Conservation (phyloP, 164 flowering plant genomes). For the Macadamia tetraphylla region DNA sequence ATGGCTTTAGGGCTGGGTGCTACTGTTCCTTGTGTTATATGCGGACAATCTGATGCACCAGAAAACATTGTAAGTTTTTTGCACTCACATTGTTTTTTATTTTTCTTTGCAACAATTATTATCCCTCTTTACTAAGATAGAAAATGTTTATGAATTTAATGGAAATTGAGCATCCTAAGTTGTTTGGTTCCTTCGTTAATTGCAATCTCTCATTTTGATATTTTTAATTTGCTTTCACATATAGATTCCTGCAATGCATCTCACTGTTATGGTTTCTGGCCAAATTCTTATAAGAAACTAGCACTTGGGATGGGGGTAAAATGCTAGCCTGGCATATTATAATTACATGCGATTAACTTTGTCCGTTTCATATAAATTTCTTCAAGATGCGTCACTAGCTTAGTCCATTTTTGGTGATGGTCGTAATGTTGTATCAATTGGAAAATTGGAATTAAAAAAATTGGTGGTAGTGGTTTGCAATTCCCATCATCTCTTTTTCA, state of each 20-base stretch:
- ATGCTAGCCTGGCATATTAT: conserved; percentile 3
- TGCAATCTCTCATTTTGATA: too few relatives aligned
- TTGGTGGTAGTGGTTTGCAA: too few relatives aligned
- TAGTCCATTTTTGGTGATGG: too few relatives aligned
- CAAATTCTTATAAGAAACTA: conserved; percentile 76
- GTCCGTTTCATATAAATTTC: not conserved
- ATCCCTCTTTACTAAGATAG: too few relatives aligned
- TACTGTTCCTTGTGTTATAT: conserved; percentile 99
- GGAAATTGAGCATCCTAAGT: too few relatives aligned
- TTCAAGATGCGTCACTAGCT: not conserved
- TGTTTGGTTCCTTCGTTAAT: too few relatives aligned
- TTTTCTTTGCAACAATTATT: not conserved
- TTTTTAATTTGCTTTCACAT: conserved; percentile 31
- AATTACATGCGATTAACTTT: not conserved
- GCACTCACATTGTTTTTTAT: not conserved
- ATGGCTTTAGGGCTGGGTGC: conserved; percentile 88
- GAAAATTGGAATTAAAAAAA: too few relatives aligned
- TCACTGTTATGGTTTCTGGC: conserved; percentile 83
- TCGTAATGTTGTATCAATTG: too few relatives aligned
- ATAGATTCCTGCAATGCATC: conserved; percentile 85
- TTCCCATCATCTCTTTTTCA: too few relatives aligned
- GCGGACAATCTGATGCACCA: conserved; percentile 90
- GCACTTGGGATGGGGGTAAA: conserved; percentile 88
- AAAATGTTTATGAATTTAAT: too few relatives aligned
- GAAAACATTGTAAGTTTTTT: conserved; percentile 35